Percentiles rank a stretch among this genome's conserved stretches.
phyloP scores from a whole-genome alignment of 2,329 filamentous ascomycete species.

The Emmonsiellopsis sp. region DNA sequence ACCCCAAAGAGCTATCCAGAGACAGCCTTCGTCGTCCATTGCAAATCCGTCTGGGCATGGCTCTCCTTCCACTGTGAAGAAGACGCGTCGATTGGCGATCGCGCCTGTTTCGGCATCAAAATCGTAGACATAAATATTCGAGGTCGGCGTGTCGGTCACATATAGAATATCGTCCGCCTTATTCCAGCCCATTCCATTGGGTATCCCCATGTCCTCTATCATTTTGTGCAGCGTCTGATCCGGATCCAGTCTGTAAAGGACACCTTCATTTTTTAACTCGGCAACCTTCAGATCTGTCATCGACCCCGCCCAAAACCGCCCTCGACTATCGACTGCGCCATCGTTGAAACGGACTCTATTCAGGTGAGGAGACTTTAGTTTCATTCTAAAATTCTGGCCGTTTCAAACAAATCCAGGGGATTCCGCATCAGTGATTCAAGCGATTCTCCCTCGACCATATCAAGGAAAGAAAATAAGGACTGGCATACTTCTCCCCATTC shows the following conservation, averaged over 20 bases:
- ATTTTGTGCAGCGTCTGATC: constrained; percentile 52
- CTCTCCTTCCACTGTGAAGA: constrained; percentile 60
- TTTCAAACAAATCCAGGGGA: constrained; percentile 3
- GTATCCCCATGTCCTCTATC: constrained; percentile 61
- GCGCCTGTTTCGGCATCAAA: constrained; percentile 56
- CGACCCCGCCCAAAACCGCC: constrained; percentile 74
- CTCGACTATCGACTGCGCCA: constrained; percentile 68
- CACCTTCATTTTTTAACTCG: constrained; percentile 47
- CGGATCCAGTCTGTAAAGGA: constrained; percentile 62
- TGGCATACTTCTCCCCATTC: constrained; percentile 31
- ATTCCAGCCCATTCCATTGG: constrained; percentile 79
- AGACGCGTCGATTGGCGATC: constrained; percentile 60
- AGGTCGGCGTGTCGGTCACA: constrained; percentile 68
- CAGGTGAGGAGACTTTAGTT: no score
- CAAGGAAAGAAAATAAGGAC: background rate
- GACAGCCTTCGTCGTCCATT: constrained; percentile 72
- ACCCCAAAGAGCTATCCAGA: constrained; percentile 85
- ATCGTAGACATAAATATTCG: constrained; percentile 65
- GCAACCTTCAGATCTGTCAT: constrained; percentile 74
- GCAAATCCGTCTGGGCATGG: constrained; percentile 72
- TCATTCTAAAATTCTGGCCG: no score
- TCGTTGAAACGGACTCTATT: constrained; percentile 60
- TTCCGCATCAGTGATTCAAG: constrained; percentile 29
- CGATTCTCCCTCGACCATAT: no score
- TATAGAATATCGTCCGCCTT: constrained; percentile 64